Base-by-base conservation (phyloP, 345 rosid genomes). In the Erodium maritimum region DNA sequence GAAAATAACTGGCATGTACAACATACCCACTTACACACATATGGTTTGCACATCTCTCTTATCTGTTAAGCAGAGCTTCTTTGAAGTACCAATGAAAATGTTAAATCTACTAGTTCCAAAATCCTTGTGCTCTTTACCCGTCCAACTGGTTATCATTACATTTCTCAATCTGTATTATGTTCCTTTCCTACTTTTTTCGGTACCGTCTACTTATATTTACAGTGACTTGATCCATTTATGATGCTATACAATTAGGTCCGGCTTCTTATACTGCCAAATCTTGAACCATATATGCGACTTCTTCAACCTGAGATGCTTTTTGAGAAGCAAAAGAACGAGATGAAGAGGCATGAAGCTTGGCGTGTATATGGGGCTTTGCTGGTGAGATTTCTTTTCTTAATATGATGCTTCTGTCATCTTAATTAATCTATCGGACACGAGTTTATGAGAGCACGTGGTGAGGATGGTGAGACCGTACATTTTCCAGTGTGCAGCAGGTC, bases 341-440 rank as follows among this genome's bases (percentile, higher is more conserved):
- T 82, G 70, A 89, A 93, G 82, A 83, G 87, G 75, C 78, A 79
- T 60, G 97, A 93, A 76, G 97, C 96, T 58, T 87, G 97, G 95
- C 95, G 76, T 54, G 88, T 93, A 54, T 89, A 87, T 74, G 91
- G 90, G 65, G 95, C 94, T 33, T 67, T 89, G 69, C 62, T 85
- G 85, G 96, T 89, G 65, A 79, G 85, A 75, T 21, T 17, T 54
- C 54, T 24, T 67, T 16, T 23, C 13, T 22, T 63, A 5, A 37
- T 37, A 37, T 37, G 46, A 42, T 52, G 56, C 56, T 64, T 63
- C 19, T 54, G 59, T 50, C 21, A 54, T 23, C 54, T 9, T 37
- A 2, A 56, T 60, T 62, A 19, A 37, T 34, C 58, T 24, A 25
- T 18, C 17, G 11, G 33, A 21, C 37, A 22, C 57, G 52, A 56